Evolutionary conservation across 2,329 filamentous ascomycete species (phyloP), one percentile per base, ranked within the genome.

Genomic region (Phialophora tarda): DNA sequence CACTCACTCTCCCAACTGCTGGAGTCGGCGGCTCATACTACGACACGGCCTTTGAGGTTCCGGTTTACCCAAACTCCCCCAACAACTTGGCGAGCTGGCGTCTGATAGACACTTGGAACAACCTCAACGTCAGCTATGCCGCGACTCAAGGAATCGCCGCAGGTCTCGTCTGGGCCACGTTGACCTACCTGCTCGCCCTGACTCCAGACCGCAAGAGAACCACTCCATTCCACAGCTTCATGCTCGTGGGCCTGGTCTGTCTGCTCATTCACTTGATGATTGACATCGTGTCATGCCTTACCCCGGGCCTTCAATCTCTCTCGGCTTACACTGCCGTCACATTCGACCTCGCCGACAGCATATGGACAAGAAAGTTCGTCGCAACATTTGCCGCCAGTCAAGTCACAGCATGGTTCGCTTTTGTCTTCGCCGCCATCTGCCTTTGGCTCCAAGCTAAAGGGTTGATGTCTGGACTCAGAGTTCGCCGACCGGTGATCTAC

Each of bases 101-200:
- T 10, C n/a, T 66, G 14, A 24, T 71, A 44, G 69, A 71, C 62
- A 66, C 57, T 44, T 71, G 65, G 59, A 53, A 58, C 41, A 53
- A 57, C 8, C 14, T 63, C 64, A 60, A 53, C 8, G 41, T 63
- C 58, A 65, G 62, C 44, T 64, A 65, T 38, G 50, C 57, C 38
- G 32, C 56, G 21, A 63, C 48, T 32, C 56, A 65, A 47, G 69
- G 69, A 44, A 59, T 69, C 28, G 62, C 66, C 10, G 38, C 59
- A 4, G 69, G 69, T 23, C 44, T 71, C 30, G 38, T 64, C 48
- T 68, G 66, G 66, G 66, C 64, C 14, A 65, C 69, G 10, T 44
- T 71, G 61, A 62, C 68, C 64, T 71, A 71, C 60, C 63, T 71
- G 12, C 66, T 69, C 11, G 66, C 66, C 23, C 59, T 71, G 23